Base-by-base conservation (phyloP, 2,329 filamentous ascomycete species). In the Blastomyces gilchristii region DNA sequence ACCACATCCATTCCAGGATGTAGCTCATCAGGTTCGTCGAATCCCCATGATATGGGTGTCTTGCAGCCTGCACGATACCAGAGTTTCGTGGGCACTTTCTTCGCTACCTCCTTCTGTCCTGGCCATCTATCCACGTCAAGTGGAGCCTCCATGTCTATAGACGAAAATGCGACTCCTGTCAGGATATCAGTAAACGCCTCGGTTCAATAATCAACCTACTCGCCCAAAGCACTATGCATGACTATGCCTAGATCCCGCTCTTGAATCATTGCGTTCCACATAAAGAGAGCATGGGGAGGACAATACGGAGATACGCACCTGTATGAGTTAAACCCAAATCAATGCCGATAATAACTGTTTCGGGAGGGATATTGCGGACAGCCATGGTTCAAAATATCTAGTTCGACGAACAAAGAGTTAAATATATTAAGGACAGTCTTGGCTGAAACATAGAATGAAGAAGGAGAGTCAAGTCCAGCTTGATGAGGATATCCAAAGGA, bases 81-180 rank as follows among this genome's bases (percentile, higher is more conserved):
- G 52, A 62, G 50, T 45, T 54, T 47, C 1, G 60, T 62, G 1
- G 60, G 60, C 12, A 62, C 60, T 45, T 62, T 62, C 7, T 57
- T 57, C 28, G 22, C 60, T 14, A 54, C 7, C n/a, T 47, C 25
- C 31, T 49, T 7, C 6, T 9, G 3, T 37, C 60, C 60, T 25
- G 60, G 60, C 60, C 60, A 62, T 5, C 22, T 47, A 4, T 49
- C 12, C 16, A 62, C 43, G 18, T 25, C 16, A 22, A 37, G 16
- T 14, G 60, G 60, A 31, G 22, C 3, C 2, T 31, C n/a, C 50
- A 57, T 57, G 22, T 56, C 50, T 14, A 28, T 25, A 16, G 59
- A 57, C 25, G 60, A 62, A 34, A 56, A 62, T 31, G 50, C n/a
- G 28, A 62, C 60, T 45, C 60, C 60, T 62, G 22, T 28, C 39